Evolutionary conservation across 306 rosid species (phyloP), one percentile per base, ranked within the genome.

Genomic region (Coriaria nepalensis): DNA sequence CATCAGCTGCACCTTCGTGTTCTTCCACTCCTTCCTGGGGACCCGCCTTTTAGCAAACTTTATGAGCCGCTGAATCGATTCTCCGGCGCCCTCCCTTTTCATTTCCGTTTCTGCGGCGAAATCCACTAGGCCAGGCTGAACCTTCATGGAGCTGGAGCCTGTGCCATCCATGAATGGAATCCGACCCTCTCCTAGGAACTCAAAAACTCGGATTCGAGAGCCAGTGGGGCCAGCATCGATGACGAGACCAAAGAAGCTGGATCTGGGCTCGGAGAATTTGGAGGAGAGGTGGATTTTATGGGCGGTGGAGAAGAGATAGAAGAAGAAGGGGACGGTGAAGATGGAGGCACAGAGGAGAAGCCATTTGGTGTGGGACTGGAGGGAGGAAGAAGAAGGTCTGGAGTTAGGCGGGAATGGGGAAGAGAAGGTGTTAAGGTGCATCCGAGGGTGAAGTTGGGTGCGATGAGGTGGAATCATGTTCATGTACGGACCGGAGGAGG

Each of bases 221-320:
- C 54, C 47, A 13, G 47, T 0, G 13, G 70, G 55, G 33, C 50
- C 36, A 29, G 65, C 65, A 33, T 59, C 43, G 68, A 74, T 61
- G 57, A 52, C 35, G 13, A 74, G 52, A 56, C 50, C 70, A 45
- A 53, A 74, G 65, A 63, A 53, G 29, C 67, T 13, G 38, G 80
- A 65, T 47, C 35, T 44, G 6, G 76, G 50, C 35, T 63, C 57
- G n/a, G 68, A 4, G 62, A 69, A 69, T 37, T 62, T 66, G 33
- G 76, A 14, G 39, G 80, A 58, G 40, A 35, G 9, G 65, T 74
- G 76, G 59, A 74, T 60, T 56, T 59, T 65, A 37, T 37, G 62
- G 38, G 76, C 76, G 33, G 80, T 59, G 67, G 67, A 48, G 68
- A 69, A 49, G 68, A 69, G 76, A 61, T 74, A 66, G 76, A 69